Evolutionary conservation across 306 rosid species (phyloP), one percentile per base, ranked within the genome.

Genomic region (Psophocarpus tetragonolobus): DNA sequence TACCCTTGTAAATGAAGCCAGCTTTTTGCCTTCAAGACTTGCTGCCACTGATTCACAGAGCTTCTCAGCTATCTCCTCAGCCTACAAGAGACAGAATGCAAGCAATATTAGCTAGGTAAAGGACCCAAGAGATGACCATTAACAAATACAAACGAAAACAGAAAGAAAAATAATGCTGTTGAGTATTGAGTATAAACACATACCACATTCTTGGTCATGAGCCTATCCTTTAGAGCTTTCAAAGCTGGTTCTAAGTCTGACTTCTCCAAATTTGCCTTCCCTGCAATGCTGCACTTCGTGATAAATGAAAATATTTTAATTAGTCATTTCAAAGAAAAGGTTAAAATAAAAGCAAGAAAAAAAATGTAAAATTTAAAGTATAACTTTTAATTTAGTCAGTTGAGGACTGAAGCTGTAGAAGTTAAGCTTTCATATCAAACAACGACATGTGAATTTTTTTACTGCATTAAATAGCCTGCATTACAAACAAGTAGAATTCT

Each of bases 191-290:
- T 12, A 69, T 17, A 83, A 68, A 45, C 60, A 65, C 94, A 82
- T 87, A 95, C 99, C 96, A 92, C 99, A 77, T 95, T 95, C 96
- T 95, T 95, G 79, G 97, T 95, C 99, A 95, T 95, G 36, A 92
- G 94, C 89, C 98, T 91, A 77, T 95, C 97, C 87, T 95, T 95
- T 53, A 95, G 90, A 82, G 96, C 98, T 84, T 87, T 92, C 92
- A 95, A 78, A 79, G 99, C 97, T 33, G 97, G 99, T 84, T 88
- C 99, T 81, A 95, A 87, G 84, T 95, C 98, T 11, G 99, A 84
- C 87, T 85, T 92, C 81, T 95, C 98, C 91, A 95, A 88, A 82
- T 93, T 95, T 63, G 94, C 89, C 86, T 95, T 95, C 65, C 99
- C 99, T 10, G 98, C 97, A 86, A 95, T 95, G 85, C 99, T 95